phyloP scores from a whole-genome alignment of 148 eudicot genomes.

The Camellia sinensis region DNA sequence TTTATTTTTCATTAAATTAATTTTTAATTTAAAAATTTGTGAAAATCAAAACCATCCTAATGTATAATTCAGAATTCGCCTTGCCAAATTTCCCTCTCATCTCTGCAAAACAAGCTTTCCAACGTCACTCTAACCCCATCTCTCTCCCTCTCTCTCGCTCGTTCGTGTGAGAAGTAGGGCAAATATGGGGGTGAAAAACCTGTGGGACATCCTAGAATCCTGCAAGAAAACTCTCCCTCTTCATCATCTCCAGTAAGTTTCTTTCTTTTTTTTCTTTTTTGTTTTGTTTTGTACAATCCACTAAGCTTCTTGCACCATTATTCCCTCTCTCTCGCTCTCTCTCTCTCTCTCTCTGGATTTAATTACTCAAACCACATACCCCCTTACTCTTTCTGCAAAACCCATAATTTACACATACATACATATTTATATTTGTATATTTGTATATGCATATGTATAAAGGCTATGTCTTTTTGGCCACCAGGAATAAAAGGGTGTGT shows the following conservation, averaged over 20 bases:
- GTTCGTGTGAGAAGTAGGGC: background rate
- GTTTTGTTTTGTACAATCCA: constrained; percentile 24
- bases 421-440: background rate
- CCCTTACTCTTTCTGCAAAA: background rate
- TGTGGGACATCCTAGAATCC: constrained; percentile 87
- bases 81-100: too few relatives aligned
- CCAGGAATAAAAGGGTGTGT: constrained; percentile 92
- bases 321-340: background rate
- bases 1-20: too few relatives aligned
- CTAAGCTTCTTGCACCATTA: constrained; percentile 37
- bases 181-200: constrained; percentile 79
- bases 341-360: constrained; percentile 9
- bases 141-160: too few relatives aligned
- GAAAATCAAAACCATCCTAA: too few relatives aligned
- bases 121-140: too few relatives aligned
- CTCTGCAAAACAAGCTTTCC: too few relatives aligned
- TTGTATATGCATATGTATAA: background rate
- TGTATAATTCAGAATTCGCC: too few relatives aligned
- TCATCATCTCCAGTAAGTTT: constrained; percentile 82
- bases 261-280: too few relatives aligned
- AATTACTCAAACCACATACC: background rate
- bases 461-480: constrained; percentile 10
- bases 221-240: constrained; percentile 96
- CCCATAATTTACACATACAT: background rate
- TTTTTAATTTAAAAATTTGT: too few relatives aligned